Conservation (phyloP, 2,329 filamentous ascomycete genomes). For the Xylariaceae sp. region DNA sequence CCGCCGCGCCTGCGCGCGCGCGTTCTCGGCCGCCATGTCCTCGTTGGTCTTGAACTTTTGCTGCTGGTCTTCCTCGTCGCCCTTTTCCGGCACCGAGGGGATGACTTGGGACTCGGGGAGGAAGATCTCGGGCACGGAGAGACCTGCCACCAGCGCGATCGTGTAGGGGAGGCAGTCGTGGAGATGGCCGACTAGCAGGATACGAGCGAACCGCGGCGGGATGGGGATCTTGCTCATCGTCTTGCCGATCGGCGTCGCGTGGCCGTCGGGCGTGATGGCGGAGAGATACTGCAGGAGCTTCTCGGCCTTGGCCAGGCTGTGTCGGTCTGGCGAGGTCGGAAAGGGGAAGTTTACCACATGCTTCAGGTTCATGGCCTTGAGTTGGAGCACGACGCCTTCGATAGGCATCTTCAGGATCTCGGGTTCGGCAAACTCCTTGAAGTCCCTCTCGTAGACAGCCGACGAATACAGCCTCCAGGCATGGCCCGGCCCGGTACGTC, state of each 20-base stretch:
- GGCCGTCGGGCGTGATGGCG: slow-evolving; percentile 65
- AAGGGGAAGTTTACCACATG: slow-evolving; percentile 94
- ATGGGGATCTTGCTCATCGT: slow-evolving; percentile 87
- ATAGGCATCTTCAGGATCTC: slow-evolving; percentile 89
- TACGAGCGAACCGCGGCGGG: slow-evolving; percentile 84
- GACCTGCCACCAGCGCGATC: slow-evolving; percentile 78
- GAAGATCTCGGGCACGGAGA: slow-evolving; percentile 86
- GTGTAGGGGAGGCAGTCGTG: slow-evolving; percentile 80
- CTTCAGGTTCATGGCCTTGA: slow-evolving; percentile 91
- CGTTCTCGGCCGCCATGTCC: slow-evolving; percentile 66
- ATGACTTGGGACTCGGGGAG: slow-evolving; percentile 74
- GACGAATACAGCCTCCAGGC: slow-evolving; percentile 94
- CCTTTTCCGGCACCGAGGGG: slow-evolving; percentile 43
- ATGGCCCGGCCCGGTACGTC: slow-evolving; percentile 90
- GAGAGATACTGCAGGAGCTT: slow-evolving; percentile 80
- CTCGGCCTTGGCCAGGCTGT: slow-evolving; percentile 76
- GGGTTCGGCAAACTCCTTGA: slow-evolving; percentile 77
- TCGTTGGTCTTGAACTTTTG: slow-evolving; percentile 51
- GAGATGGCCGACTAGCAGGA: slow-evolving; percentile 80
- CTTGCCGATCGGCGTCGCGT: slow-evolving; percentile 72
- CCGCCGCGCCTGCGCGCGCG: slow-evolving; percentile 57
- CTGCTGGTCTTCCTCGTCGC: too few species aligned
- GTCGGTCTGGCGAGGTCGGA: slow-evolving; percentile 77
- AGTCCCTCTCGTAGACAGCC: slow-evolving; percentile 86
- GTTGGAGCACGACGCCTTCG: slow-evolving; percentile 84